phyloP scores from a whole-genome alignment of 768 basidiomycete genomes.

The Suillus variegatus region DNA sequence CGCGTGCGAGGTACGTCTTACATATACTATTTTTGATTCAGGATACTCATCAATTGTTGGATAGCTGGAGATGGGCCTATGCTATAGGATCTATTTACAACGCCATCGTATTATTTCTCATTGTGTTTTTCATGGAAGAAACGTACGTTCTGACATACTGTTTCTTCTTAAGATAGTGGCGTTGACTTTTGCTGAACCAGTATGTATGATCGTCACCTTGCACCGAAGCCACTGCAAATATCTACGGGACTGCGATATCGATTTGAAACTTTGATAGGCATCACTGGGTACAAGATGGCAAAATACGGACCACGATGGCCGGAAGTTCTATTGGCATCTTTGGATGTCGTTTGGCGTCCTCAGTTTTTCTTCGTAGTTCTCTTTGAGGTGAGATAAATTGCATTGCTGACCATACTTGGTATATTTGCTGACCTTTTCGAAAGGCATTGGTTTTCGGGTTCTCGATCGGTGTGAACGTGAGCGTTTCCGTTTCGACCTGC shows the following conservation, averaged over 20 bases:
- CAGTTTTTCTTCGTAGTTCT: slow-evolving; percentile 42
- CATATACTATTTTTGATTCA: neutral
- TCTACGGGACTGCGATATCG: slow-evolving; percentile 39
- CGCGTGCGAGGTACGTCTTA: slow-evolving; percentile 23
- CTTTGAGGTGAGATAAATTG: slow-evolving; percentile 35
- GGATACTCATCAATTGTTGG: neutral
- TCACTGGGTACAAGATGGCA: slow-evolving; percentile 47
- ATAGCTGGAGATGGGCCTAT: slow-evolving; percentile 53
- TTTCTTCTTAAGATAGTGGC: neutral
- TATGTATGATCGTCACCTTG: slow-evolving; percentile 45
- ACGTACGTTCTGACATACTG: slow-evolving; percentile 33
- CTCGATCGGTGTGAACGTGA: slow-evolving; percentile 45
- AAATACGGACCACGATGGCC: slow-evolving; percentile 46
- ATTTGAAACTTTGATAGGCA: slow-evolving; percentile 47
- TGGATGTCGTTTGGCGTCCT: slow-evolving; percentile 50
- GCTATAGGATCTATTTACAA: slow-evolving; percentile 51
- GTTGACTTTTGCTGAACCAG: slow-evolving; percentile 25
- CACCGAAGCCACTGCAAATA: slow-evolving; percentile 16
- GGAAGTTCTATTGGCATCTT: slow-evolving; percentile 31
- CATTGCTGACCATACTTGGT: neutral
- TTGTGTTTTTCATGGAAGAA: slow-evolving; percentile 50
- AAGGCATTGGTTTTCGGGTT: slow-evolving; percentile 51
- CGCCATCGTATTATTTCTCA: slow-evolving; percentile 44
- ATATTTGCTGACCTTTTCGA: slow-evolving; percentile 2
- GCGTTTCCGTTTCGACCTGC: slow-evolving; percentile 3